phyloP scores from a whole-genome alignment of 371 early-diverging fungal genomes.

The Zychaea mexicana region DNA sequence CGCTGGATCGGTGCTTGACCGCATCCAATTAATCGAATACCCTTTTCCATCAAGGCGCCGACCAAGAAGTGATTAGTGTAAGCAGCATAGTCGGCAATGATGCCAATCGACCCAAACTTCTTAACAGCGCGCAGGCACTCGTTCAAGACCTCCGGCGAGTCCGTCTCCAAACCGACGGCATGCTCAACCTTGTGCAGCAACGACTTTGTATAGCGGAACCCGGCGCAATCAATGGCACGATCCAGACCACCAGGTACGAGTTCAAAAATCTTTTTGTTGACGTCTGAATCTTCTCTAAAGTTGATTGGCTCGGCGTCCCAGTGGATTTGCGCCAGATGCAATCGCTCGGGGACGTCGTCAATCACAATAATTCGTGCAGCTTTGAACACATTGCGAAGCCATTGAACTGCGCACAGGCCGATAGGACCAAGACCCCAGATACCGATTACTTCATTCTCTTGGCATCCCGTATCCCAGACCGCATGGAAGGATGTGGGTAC shows the following conservation, averaged over 20 bases:
- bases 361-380: constrained; percentile 57
- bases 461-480: constrained; percentile 38
- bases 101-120: constrained; percentile 52
- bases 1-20: constrained; percentile 62
- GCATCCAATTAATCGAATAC: constrained; percentile 52
- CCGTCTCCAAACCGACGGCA: constrained; percentile 59
- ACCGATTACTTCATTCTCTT: constrained; percentile 51
- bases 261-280: constrained; percentile 37
- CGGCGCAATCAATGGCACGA: constrained; percentile 57
- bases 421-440: constrained; percentile 68
- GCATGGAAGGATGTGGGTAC: constrained; percentile 65
- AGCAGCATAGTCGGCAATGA: constrained; percentile 57
- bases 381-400: constrained; percentile 47
- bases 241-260: constrained; percentile 52
- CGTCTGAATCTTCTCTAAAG: constrained; percentile 42
- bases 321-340: constrained; percentile 40
- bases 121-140: constrained; percentile 48
- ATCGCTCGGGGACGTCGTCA: constrained; percentile 54
- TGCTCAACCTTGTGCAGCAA: constrained; percentile 52
- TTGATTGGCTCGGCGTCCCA: constrained; percentile 55
- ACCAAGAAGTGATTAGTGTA: constrained; percentile 58
- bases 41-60: constrained; percentile 68
- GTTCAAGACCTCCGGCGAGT: constrained; percentile 57
- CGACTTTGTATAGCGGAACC: constrained; percentile 56
- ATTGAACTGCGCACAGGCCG: constrained; percentile 54